Conservation (phyloP, 148 eudicot genomes). For the Polygonum maritimum region DNA sequence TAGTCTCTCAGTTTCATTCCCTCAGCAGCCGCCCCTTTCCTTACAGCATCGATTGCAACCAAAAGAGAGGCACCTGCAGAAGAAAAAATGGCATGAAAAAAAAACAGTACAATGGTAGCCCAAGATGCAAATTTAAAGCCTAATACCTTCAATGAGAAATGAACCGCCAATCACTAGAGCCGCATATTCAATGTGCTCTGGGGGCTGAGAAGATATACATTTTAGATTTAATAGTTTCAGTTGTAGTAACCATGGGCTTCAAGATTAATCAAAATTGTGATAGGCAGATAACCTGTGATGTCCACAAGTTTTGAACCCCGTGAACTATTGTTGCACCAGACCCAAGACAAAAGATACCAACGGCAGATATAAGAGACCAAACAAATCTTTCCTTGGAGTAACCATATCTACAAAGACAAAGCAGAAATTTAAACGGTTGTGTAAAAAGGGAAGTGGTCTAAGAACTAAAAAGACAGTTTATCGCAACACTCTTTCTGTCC, state of each 20-base stretch:
- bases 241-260: slow-evolving; percentile 9
- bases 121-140: slow-evolving; percentile 5
- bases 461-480: neutral
- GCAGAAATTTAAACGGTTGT: slow-evolving; percentile 5
- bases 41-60: slow-evolving; percentile 93
- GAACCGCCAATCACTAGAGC: slow-evolving; percentile 97
- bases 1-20: slow-evolving; percentile 92
- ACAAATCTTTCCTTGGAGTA: slow-evolving; percentile 97
- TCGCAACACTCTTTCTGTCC: neutral
- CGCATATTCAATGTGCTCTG: slow-evolving; percentile 74
- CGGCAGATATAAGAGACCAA: slow-evolving; percentile 99
- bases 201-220: slow-evolving; percentile 43
- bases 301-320: slow-evolving; percentile 87
- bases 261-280: neutral
- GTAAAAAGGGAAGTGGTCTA: neutral
- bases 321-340: slow-evolving; percentile 94
- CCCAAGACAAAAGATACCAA: slow-evolving; percentile 97
- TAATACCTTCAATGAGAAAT: slow-evolving; percentile 77
- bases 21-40: slow-evolving; percentile 96
- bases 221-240: neutral
- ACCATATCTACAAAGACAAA: slow-evolving; percentile 61
- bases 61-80: slow-evolving; percentile 77
- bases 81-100: slow-evolving; percentile 1
- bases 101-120: neutral
- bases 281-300: slow-evolving; percentile 45